Conservation (phyloP, 495 filamentous ascomycete species). For the Daldinia grandis region DNA sequence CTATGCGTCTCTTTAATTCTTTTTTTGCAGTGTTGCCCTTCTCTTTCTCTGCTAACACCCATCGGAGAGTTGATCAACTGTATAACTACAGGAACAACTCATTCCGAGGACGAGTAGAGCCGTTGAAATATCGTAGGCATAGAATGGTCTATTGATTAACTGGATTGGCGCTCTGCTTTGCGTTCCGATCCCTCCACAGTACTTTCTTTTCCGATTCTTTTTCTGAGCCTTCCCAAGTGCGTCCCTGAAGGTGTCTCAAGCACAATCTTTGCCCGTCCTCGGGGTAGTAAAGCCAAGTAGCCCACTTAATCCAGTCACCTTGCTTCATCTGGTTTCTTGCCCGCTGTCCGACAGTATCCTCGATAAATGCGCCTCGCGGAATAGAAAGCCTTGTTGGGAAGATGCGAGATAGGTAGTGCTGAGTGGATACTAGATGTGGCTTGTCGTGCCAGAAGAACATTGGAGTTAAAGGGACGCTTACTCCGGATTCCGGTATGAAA, state of each 20-base stretch:
- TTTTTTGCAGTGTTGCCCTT: neutral
- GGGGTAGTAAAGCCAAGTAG: constrained; percentile 59
- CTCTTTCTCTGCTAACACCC: neutral
- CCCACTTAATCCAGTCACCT: constrained; percentile 55
- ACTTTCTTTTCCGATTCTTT: constrained; percentile 37
- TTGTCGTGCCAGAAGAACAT: constrained; percentile 63
- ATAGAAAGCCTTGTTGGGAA: constrained; percentile 54
- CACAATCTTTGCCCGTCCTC: constrained; percentile 50
- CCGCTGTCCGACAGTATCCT: constrained; percentile 57
- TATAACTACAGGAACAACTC: neutral
- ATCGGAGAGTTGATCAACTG: neutral
- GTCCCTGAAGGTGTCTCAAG: constrained; percentile 54
- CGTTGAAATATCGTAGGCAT: neutral
- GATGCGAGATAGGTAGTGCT: constrained; percentile 53
- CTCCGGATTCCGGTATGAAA: constrained; percentile 39
- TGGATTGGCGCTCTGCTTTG: neutral
- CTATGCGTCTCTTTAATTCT: neutral
- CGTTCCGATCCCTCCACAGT: constrained; percentile 23
- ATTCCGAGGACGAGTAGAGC: neutral
- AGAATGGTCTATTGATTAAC: neutral
- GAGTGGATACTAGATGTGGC: constrained; percentile 54
- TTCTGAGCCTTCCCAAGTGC: constrained; percentile 54
- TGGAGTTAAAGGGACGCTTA: constrained; percentile 53
- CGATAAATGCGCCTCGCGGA: constrained; percentile 55
- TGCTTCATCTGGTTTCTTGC: constrained; percentile 59